These are phyloP conservation scores for Corynascus novoguineensis DNA, from an alignment of 495 filamentous ascomycete genomes.

Conservation along the genomic window DNA sequence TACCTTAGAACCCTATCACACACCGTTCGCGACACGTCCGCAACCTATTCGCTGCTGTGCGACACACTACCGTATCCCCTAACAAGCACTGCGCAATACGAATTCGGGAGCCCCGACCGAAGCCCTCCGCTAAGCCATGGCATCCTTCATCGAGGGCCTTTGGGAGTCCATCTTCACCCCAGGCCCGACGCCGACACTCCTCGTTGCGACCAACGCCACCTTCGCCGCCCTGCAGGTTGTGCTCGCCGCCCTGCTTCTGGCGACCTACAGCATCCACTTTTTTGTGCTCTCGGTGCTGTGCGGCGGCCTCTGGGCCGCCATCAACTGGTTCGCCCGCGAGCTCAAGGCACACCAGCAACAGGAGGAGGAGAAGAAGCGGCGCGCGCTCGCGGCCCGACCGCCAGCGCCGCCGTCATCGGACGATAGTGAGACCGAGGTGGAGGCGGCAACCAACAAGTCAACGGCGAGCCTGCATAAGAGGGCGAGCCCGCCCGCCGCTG, in stretches of 20 bases:
- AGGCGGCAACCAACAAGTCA: conserved; percentile 31
- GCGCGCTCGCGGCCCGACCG: conserved; percentile 29
- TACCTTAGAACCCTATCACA: too few species aligned
- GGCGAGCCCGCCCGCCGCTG: conserved; percentile 2
- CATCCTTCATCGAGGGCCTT: conserved; percentile 72
- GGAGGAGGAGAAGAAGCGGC: conserved; percentile 53
- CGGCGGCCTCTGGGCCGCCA: conserved; percentile 79
- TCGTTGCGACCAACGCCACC: conserved; percentile 83
- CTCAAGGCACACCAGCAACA: conserved; percentile 60
- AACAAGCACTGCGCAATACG: neutral
- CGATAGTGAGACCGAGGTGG: conserved; percentile 50
- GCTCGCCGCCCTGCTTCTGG: conserved; percentile 67
- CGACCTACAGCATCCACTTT: conserved; percentile 86
- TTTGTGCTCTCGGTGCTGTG: conserved; percentile 69
- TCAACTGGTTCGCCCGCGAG: conserved; percentile 95
- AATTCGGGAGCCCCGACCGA: neutral
- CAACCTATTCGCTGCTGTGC: neutral
- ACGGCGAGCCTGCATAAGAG: conserved; percentile 23
- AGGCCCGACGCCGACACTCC: conserved; percentile 77
- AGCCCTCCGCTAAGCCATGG: conserved; percentile 52
- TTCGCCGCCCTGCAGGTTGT: conserved; percentile 81
- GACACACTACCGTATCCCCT: neutral
- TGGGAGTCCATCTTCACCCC: conserved; percentile 91
- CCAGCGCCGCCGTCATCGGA: conserved; percentile 21
- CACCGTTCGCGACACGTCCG: neutral